Evolutionary conservation across 805 yeast genomes (phyloP).

Genomic region (Candida andamanensis): DNA sequence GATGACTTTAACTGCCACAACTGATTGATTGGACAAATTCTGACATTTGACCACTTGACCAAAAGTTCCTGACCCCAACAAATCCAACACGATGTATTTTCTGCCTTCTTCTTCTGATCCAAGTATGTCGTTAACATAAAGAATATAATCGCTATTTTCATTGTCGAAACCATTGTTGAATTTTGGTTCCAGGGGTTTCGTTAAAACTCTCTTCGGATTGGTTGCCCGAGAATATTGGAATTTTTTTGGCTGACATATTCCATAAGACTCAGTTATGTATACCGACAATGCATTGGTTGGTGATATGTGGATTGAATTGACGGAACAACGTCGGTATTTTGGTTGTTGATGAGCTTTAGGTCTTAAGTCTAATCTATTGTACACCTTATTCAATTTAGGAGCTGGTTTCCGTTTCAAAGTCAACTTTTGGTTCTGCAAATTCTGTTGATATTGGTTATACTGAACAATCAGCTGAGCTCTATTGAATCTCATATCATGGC

Average conservation of each 20-base stretch:
- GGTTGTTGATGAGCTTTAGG: constrained; percentile 62
- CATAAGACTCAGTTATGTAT: constrained; percentile 71
- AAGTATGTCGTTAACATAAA: constrained; percentile 89
- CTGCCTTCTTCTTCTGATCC: constrained; percentile 84
- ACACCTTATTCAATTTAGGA: constrained; percentile 46
- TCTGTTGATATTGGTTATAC: constrained; percentile 30
- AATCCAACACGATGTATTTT: constrained; percentile 82
- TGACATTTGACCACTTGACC: constrained; percentile 98
- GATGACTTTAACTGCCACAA: constrained; percentile 91
- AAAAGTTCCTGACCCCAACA: constrained; percentile 94
- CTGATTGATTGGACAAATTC: constrained; percentile 68
- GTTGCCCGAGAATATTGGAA: constrained; percentile 79
- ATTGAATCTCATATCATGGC: not conserved
- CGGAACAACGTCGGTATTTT: constrained; percentile 64
- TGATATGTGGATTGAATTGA: constrained; percentile 59
- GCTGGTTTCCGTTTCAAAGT: constrained; percentile 24
- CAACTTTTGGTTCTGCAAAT: constrained; percentile 18
- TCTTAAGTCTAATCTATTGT: constrained; percentile 45
- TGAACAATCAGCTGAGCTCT: constrained; percentile 30
- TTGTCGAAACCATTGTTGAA: constrained; percentile 83
- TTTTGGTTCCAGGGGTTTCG: constrained; percentile 85
- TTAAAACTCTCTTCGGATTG: constrained; percentile 87
- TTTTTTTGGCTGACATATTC: constrained; percentile 70
- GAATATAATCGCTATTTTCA: constrained; percentile 81
- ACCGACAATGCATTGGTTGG: constrained; percentile 80